Conservation (phyloP, 768 basidiomycete species). For the Tricholoma saponaceum region DNA sequence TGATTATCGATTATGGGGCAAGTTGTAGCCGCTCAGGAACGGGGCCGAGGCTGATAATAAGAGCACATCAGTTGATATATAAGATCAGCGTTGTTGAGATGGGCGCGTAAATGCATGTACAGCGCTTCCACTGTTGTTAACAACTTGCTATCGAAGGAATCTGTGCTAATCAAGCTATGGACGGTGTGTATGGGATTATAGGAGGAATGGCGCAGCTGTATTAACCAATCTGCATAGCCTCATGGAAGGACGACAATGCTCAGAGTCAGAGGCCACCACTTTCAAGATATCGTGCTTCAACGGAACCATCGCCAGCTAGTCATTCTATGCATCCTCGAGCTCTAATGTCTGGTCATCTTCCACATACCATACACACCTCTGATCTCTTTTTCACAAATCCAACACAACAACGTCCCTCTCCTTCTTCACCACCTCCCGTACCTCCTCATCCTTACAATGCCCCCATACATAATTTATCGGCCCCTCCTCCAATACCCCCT, state of each 20-base stretch:
- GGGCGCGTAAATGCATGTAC: background rate
- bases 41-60: background rate
- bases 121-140: background rate
- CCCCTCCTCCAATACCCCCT: conserved; percentile 24
- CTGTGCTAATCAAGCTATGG: background rate
- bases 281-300: conserved; percentile 14
- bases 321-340: conserved; percentile 8
- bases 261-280: background rate
- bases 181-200: background rate
- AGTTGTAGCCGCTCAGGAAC: background rate
- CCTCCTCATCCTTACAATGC: conserved; percentile 25
- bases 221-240: conserved; percentile 8
- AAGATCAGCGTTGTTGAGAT: background rate
- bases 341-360: conserved; percentile 17
- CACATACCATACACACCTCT: conserved; percentile 16
- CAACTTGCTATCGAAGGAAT: too few relatives aligned
- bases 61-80: background rate
- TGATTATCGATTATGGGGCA: too few relatives aligned
- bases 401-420: conserved; percentile 10
- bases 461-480: conserved; percentile 22
- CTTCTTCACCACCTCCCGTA: conserved; percentile 13
- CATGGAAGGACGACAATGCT: conserved; percentile 10
- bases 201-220: background rate
- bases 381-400: conserved; percentile 21
- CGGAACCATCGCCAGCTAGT: conserved; percentile 14